Conservation (phyloP, 2,329 filamentous ascomycete species). For the Botrytis galanthina region DNA sequence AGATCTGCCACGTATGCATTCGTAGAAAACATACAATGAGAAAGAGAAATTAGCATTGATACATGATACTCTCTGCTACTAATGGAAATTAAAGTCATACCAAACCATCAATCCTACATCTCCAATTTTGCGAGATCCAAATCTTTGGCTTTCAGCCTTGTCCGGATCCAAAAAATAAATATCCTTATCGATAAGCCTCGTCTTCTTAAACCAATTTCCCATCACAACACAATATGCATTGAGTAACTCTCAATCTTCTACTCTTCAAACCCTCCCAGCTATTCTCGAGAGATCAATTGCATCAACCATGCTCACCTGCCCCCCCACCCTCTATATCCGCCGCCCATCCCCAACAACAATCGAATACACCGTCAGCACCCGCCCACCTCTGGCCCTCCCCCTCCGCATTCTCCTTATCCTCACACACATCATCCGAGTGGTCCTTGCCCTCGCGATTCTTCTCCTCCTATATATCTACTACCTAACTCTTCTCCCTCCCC, state of each 20-base stretch:
- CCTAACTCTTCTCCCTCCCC: conserved; percentile 30
- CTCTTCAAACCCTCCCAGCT: background rate
- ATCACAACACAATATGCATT: background rate
- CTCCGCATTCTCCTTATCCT: conserved; percentile 47
- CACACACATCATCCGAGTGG: conserved; percentile 45
- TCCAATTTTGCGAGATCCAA: background rate
- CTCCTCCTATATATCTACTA: conserved; percentile 53
- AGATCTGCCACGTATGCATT: conserved; percentile 18
- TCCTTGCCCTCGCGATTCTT: conserved; percentile 44
- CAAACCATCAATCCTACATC: background rate
- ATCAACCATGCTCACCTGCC: conserved; percentile 57
- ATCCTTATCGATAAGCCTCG: conserved; percentile 18
- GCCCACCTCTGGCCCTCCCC: conserved; percentile 52
- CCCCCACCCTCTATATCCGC: conserved; percentile 59
- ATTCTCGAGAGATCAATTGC: conserved; percentile 21
- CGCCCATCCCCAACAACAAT: conserved; percentile 84
- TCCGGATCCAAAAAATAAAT: background rate
- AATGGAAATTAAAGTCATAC: background rate
- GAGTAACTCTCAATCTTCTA: background rate
- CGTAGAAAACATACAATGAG: background rate
- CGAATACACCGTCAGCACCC: conserved; percentile 87
- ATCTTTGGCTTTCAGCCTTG: background rate
- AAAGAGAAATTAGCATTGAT: background rate
- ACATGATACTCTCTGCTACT: background rate
- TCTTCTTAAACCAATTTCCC: background rate